Base-by-base conservation (phyloP, 345 rosid genomes). In the Reutealis trisperma region DNA sequence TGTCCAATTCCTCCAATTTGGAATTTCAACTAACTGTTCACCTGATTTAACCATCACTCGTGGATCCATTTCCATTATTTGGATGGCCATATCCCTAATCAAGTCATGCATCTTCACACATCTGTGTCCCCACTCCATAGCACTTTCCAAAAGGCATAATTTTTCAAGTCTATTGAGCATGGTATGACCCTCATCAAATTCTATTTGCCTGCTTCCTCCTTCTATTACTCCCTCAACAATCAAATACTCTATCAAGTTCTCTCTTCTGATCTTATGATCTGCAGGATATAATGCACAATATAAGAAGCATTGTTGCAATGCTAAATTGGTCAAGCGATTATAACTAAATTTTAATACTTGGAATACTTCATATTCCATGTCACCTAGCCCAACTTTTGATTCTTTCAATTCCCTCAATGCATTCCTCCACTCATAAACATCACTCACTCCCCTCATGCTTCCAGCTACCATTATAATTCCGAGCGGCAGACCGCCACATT, bases 341-440 rank as follows among this genome's bases (percentile, higher is more conserved):
- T 60, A 60, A 24, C 63, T 60, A 15, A 60, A 60, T n/a, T 24
- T 60, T 12, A 60, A 24, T 24, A 22, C 30, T 8, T 22, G 2
- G 13, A 60, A 60, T 8, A 60, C 63, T 32, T 60, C 13, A 37
- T 13, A 6, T 55, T 37, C 68, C 68, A 72, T 57, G 55, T n/a
- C 57, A 3, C 30, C 1, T 1, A 21, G 1, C 11, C 5, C 0
- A 2, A 1, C 13, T 1, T 21, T 10, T 12, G 51, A 49, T 14
- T 69, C 70, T 6, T 24, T 32, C 44, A 81, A 25, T 63, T 82
- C 70, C 32, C 55, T 21, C 2, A 84, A 9, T 0, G 75, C 70
- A 14, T 73, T 70, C 24, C 58, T 69, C 86, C 80, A 81, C 12
- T 72, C 82, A 27, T 37, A 4, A 24, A 72, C 3, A 24, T 60